Conservation (phyloP, 768 basidiomycete species). For the Rhodocollybia butyracea region DNA sequence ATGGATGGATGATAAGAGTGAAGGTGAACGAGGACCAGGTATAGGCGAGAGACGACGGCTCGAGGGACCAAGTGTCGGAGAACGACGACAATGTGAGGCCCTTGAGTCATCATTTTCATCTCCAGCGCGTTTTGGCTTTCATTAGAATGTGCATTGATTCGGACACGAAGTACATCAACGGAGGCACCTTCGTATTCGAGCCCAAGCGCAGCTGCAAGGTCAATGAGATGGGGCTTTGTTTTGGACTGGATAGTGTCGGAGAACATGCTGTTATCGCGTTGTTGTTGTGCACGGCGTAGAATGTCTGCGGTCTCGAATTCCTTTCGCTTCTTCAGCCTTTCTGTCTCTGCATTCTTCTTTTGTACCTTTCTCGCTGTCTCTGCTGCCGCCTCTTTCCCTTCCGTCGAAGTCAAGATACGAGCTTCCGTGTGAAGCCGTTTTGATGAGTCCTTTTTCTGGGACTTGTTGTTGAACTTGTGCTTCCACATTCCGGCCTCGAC, state of each 20-base stretch:
- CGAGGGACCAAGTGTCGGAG: too few relatives aligned
- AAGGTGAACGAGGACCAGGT: too few relatives aligned
- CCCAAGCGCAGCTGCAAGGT: not conserved
- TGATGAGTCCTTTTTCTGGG: not conserved
- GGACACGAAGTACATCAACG: not conserved
- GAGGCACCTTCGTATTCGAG: not conserved
- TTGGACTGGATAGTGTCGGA: not conserved
- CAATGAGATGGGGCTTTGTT: not conserved
- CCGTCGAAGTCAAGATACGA: not conserved
- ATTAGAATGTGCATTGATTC: not conserved
- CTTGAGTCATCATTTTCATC: not conserved
- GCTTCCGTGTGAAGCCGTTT: not conserved
- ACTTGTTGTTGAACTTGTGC: not conserved
- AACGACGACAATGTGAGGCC: too few relatives aligned
- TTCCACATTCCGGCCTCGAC: not conserved
- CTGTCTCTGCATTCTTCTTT: not conserved
- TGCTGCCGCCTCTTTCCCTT: not conserved
- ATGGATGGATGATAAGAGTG: not conserved
- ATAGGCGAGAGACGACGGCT: too few relatives aligned
- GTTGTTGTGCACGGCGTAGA: not conserved
- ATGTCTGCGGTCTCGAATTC: not conserved
- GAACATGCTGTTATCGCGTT: not conserved
- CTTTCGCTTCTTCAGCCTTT: not conserved
- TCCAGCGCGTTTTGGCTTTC: not conserved
- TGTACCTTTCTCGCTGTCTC: not conserved